These are phyloP conservation scores for Withania somnifera DNA, from an alignment of 305 asterid genomes.

Conservation along the genomic window DNA sequence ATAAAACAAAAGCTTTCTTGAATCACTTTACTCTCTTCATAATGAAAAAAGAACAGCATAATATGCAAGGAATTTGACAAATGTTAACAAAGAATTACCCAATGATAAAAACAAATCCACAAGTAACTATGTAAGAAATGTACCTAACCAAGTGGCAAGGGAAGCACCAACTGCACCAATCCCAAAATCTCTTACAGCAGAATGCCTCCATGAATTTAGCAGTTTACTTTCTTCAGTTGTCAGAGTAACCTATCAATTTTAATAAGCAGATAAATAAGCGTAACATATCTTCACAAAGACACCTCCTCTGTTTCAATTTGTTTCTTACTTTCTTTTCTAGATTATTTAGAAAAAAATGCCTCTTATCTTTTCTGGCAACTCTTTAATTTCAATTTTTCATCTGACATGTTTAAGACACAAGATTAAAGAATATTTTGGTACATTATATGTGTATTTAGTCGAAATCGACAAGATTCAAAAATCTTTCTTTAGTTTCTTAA, in stretches of 20 bases:
- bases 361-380: no score
- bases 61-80: neutral
- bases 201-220: conserved; percentile 21
- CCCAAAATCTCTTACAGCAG: conserved; percentile 22
- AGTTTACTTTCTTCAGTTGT: conserved; percentile 39
- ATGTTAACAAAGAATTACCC: neutral
- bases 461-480: no score
- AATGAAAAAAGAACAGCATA: neutral
- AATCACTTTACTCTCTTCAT: neutral
- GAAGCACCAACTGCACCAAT: conserved; percentile 30
- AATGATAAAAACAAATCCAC: neutral
- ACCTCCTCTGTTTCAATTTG: no score
- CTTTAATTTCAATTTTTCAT: no score
- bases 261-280: neutral
- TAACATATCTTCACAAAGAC: neutral
- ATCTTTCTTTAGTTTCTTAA: no score
- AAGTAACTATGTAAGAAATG: neutral
- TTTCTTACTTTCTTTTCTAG: no score
- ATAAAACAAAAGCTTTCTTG: no score
- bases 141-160: conserved; percentile 49
- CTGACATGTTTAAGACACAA: no score
- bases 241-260: conserved; percentile 27
- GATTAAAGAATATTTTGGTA: no score
- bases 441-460: no score
- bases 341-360: no score